Evolutionary conservation across 192 early-diverging fungal genomes (phyloP).

Genomic region (Podochytrium sp.): DNA sequence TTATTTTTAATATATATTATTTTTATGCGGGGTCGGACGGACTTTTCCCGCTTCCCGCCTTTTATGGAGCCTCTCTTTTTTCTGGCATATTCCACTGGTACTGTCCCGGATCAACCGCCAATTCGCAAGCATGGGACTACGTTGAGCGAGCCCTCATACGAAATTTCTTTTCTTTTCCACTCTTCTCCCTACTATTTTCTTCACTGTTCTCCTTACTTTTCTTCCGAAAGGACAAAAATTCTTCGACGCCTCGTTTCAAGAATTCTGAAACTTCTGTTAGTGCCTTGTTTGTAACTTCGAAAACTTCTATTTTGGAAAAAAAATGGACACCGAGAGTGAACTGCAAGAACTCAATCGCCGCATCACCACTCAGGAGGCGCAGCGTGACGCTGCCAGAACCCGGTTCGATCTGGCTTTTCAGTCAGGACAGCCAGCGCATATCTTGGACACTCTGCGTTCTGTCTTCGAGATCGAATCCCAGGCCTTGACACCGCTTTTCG

Average conservation of each 20-base stretch:
- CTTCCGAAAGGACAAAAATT: neutral
- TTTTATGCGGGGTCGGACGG: too few relatives aligned
- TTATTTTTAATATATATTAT: too few relatives aligned
- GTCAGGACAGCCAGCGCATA: neutral
- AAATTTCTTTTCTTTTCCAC: too few relatives aligned
- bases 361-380: conserved; percentile 43
- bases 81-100: too few relatives aligned
- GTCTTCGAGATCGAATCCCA: neutral
- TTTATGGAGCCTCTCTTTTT: too few relatives aligned
- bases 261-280: neutral
- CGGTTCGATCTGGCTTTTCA: neutral
- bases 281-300: neutral
- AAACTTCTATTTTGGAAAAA: neutral
- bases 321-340: neutral
- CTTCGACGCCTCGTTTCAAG: neutral
- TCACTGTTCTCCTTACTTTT: too few relatives aligned
- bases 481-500: neutral
- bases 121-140: too few relatives aligned
- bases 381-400: neutral
- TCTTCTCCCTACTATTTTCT: too few relatives aligned
- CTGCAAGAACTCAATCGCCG: conserved; percentile 36
- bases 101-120: too few relatives aligned
- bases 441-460: neutral
- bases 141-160: too few relatives aligned
- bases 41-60: too few relatives aligned